A percentile compares a stretch with the other conserved stretches of the same genome.
phyloP scores from a whole-genome alignment of 768 basidiomycete species.

The Suillus subluteus region DNA sequence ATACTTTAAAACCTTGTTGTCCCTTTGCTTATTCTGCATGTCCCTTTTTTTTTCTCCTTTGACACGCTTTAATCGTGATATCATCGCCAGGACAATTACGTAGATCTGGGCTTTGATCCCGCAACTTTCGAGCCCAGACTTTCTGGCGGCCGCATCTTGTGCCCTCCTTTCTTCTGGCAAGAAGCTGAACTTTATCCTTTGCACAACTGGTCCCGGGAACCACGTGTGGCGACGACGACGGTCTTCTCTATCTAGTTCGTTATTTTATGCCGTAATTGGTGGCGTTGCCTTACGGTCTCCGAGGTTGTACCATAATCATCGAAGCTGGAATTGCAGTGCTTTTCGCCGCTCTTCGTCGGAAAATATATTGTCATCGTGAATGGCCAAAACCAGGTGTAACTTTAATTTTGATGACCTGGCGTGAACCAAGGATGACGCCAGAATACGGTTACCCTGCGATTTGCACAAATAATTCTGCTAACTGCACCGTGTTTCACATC shows the following conservation, averaged over 20 bases:
- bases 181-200: constrained; percentile 8
- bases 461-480: neutral
- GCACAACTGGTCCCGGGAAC: neutral
- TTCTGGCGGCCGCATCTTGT: neutral
- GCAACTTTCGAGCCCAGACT: neutral
- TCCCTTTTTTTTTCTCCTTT: neutral
- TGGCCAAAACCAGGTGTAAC: neutral
- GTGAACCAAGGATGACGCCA: neutral
- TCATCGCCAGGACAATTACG: neutral
- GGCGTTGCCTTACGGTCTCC: constrained; percentile 4
- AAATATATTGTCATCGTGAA: neutral
- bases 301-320: constrained; percentile 1
- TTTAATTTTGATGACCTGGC: neutral
- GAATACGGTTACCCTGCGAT: neutral
- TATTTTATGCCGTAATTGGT: constrained; percentile 4
- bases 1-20: constrained; percentile 11
- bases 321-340: neutral
- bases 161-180: neutral
- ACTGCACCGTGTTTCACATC: neutral
- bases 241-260: neutral
- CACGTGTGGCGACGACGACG: neutral
- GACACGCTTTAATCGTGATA: neutral
- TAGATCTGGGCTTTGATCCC: neutral
- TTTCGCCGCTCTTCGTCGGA: neutral
- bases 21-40: constrained; percentile 5